Percentiles rank a stretch among this genome's conserved stretches.
phyloP scores from a whole-genome alignment of 2,329 filamentous ascomycete genomes.

The Blumeriella jaapii region DNA sequence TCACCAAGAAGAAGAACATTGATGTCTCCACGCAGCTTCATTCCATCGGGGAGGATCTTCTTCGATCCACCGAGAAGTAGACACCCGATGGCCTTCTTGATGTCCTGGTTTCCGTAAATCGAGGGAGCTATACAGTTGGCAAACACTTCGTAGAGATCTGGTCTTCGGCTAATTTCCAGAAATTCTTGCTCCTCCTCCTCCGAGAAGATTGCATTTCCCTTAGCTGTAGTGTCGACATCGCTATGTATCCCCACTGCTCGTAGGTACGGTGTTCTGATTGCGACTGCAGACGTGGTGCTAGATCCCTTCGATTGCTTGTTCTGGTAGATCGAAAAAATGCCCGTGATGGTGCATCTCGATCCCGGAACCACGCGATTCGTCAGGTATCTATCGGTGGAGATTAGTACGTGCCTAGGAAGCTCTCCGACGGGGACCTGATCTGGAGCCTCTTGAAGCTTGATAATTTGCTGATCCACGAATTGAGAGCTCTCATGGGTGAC shows the following conservation, averaged over 20 bases:
- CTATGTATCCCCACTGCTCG: conserved; percentile 86
- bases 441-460: conserved; percentile 94
- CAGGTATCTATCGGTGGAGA: conserved; percentile 91
- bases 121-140: conserved; percentile 90
- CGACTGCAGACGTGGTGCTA: conserved; percentile 67
- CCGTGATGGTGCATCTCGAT: conserved; percentile 88
- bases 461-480: conserved; percentile 95
- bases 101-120: conserved; percentile 91
- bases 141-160: conserved; percentile 87
- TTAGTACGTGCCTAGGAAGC: conserved; percentile 83
- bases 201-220: conserved; percentile 72
- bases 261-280: conserved; percentile 90
- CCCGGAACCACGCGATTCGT: conserved; percentile 94
- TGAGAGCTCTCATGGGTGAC: conserved; percentile 87
- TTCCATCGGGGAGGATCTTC: conserved; percentile 93
- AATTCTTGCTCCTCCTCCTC: conserved; percentile 98
- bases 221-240: conserved; percentile 79
- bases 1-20: conserved; percentile 95
- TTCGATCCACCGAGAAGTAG: conserved; percentile 90
- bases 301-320: conserved; percentile 75
- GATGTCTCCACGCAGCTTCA: conserved; percentile 95
- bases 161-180: conserved; percentile 73
- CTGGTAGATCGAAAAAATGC: conserved; percentile 96
- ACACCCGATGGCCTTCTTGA: conserved; percentile 95
- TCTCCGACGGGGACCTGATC: conserved; percentile 97